Evolutionary conservation across 306 rosid species (phyloP).

Genomic region (Begonia masoniana): DNA sequence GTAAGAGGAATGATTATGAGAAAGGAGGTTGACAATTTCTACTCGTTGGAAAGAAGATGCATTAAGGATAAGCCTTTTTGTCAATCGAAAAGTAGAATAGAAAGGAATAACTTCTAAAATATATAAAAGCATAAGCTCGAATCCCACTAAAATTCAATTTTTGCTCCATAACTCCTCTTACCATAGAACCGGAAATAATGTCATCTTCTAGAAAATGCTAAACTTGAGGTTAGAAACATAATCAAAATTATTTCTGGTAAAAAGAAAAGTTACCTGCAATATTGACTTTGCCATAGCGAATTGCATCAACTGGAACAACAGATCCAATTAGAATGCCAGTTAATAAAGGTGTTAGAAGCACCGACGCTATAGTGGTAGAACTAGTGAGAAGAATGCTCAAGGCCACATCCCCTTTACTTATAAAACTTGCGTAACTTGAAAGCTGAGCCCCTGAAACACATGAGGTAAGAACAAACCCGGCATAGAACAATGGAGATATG

Average conservation of each 20-base stretch:
- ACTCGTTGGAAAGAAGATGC: too few relatives aligned
- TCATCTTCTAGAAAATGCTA: too few relatives aligned
- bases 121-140: too few relatives aligned
- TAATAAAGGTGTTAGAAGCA: constrained; percentile 63
- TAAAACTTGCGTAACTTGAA: constrained; percentile 83
- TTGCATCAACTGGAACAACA: constrained; percentile 83
- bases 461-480: constrained; percentile 81
- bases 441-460: constrained; percentile 98
- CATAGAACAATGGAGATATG: constrained; percentile 54
- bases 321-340: constrained; percentile 80
- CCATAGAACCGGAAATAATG: too few relatives aligned
- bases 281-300: constrained; percentile 96
- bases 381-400: constrained; percentile 89
- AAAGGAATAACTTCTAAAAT: too few relatives aligned
- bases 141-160: too few relatives aligned
- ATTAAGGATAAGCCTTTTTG: too few relatives aligned
- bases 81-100: too few relatives aligned
- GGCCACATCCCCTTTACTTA: constrained; percentile 95
- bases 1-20: too few relatives aligned
- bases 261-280: constrained; percentile 50
- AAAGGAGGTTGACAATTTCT: too few relatives aligned
- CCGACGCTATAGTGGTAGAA: constrained; percentile 76
- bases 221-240: neutral
- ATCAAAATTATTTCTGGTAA: neutral
- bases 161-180: too few relatives aligned